These are phyloP conservation scores for Datisca glomerata DNA, from an alignment of 306 rosid species.

Conservation along the genomic window DNA sequence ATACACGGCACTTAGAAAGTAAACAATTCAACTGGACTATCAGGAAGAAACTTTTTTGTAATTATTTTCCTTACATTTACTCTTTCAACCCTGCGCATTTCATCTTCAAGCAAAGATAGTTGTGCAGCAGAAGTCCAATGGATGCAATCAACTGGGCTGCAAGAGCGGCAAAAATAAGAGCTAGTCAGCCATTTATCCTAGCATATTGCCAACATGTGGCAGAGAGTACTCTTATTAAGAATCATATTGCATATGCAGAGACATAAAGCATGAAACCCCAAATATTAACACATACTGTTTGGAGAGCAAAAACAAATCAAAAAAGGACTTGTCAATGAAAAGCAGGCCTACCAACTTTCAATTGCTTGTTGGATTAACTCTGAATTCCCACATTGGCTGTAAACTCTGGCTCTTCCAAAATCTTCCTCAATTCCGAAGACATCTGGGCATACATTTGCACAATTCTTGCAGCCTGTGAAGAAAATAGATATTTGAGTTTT, in stretches of 20 bases:
- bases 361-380: conserved; percentile 64
- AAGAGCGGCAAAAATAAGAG: conserved; percentile 13
- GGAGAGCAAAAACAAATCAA: not conserved
- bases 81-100: conserved; percentile 94
- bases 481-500: no score
- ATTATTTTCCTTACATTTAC: conserved; percentile 54
- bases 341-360: conserved; percentile 62
- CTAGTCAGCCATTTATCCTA: conserved; percentile 1
- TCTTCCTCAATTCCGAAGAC: conserved; percentile 85
- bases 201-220: conserved; percentile 6
- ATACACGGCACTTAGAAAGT: not conserved
- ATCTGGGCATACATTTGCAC: conserved; percentile 67
- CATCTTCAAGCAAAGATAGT: conserved; percentile 86
- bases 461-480: conserved; percentile 80
- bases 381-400: conserved; percentile 47
- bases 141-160: conserved; percentile 98
- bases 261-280: no score
- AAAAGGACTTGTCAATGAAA: not conserved
- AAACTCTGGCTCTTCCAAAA: conserved; percentile 83
- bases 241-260: no score
- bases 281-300: not conserved
- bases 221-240: not conserved
- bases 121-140: conserved; percentile 99
- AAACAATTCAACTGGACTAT: not conserved
- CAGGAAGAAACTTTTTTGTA: not conserved